Conservation (phyloP, 345 rosid genomes). For the Cardamine occulta region DNA sequence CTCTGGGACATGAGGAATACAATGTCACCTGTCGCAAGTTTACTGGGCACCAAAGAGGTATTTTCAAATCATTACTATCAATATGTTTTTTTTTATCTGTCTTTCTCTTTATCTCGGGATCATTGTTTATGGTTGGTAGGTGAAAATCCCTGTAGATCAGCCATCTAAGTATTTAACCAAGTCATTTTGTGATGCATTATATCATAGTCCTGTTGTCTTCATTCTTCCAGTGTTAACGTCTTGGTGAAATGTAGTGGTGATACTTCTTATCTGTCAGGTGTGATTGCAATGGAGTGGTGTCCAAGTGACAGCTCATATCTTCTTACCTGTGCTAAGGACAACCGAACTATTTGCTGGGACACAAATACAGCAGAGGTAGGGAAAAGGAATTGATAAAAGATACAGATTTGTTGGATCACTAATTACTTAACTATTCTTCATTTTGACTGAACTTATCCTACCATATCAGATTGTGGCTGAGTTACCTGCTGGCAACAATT, state of each 20-base stretch:
- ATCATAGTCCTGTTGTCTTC: slow-evolving; percentile 31
- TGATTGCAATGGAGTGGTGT: slow-evolving; percentile 99
- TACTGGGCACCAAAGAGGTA: slow-evolving; percentile 94
- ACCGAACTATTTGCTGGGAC: slow-evolving; percentile 98
- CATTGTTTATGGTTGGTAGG: slow-evolving; percentile 7
- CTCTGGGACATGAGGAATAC: slow-evolving; percentile 99
- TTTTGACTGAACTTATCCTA: slow-evolving; percentile 29
- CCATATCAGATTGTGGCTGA: slow-evolving; percentile 78
- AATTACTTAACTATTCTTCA: slow-evolving; percentile 13
- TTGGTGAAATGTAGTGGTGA: slow-evolving; percentile 22
- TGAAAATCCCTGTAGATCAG: slow-evolving; percentile 19
- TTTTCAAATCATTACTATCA: slow-evolving; percentile 13
- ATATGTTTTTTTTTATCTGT: background rate
- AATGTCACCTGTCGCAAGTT: slow-evolving; percentile 90
- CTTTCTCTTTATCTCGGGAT: slow-evolving; percentile 6
- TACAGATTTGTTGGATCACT: slow-evolving; percentile 6
- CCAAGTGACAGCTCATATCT: slow-evolving; percentile 91
- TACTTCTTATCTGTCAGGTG: slow-evolving; percentile 63
- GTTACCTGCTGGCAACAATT: slow-evolving; percentile 91
- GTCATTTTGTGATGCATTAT: slow-evolving; percentile 22
- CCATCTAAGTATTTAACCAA: slow-evolving; percentile 15
- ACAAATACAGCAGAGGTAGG: slow-evolving; percentile 84
- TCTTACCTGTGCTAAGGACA: slow-evolving; percentile 97
- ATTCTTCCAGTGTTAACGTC: slow-evolving; percentile 13
- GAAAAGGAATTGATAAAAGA: slow-evolving; percentile 27